Percentiles rank a stretch among this genome's conserved stretches.
These are phyloP conservation scores for Globisporangium paroecandrum DNA, from an alignment of 352 stramenopile species.

Conservation along the genomic window DNA sequence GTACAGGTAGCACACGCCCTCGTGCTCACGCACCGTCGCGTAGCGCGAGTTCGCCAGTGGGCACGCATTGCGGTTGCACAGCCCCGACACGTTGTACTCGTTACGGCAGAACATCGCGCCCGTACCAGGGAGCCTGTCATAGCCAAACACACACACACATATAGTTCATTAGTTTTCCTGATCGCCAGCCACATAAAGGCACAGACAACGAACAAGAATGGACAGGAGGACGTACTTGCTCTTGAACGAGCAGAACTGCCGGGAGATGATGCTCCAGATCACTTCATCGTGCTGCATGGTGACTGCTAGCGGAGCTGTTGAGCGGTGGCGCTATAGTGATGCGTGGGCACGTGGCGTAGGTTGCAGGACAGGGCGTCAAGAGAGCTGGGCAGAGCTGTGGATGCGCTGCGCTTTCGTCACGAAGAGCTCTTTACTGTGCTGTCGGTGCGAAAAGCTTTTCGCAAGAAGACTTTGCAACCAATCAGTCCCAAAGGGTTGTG, in stretches of 20 bases:
- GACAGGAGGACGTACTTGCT: slow-evolving; percentile 66
- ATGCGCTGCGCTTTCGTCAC: not conserved
- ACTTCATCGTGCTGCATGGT: slow-evolving; percentile 97
- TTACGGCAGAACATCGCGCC: slow-evolving; percentile 97
- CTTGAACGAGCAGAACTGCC: slow-evolving; percentile 99
- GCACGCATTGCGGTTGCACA: slow-evolving; percentile 96
- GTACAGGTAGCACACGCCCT: slow-evolving; percentile 94
- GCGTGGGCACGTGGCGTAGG: not conserved
- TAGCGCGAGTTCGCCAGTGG: slow-evolving; percentile 98
- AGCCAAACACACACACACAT: not conserved
- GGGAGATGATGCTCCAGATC: slow-evolving; percentile 98
- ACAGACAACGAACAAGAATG: not conserved
- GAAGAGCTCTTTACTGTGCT: slow-evolving; percentile 9
- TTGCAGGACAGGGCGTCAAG: not conserved
- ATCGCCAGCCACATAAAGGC: not conserved
- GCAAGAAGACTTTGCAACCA: slow-evolving; percentile 17
- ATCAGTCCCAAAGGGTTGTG: slow-evolving; percentile 14
- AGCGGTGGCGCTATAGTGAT: not conserved
- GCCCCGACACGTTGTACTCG: slow-evolving; percentile 96
- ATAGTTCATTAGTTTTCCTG: not conserved
- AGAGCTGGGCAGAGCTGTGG: not conserved
- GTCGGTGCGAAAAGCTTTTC: slow-evolving; percentile 10
- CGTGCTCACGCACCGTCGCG: slow-evolving; percentile 97
- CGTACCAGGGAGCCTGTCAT: slow-evolving; percentile 53
- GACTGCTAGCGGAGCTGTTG: not conserved